Conservation (phyloP, 1,139 yeast species). For the Protomyces gravidus region DNA sequence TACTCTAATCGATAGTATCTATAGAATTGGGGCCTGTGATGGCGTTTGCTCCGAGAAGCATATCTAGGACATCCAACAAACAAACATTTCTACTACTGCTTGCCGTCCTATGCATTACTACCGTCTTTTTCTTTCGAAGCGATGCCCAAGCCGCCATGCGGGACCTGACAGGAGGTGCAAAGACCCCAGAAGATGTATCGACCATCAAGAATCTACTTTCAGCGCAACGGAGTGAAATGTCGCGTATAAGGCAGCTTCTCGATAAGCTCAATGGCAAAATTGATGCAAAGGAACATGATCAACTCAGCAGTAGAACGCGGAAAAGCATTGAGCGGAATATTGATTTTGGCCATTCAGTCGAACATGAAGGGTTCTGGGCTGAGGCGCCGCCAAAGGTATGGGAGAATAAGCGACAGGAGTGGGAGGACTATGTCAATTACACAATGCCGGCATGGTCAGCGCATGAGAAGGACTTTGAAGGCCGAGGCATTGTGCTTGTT, state of each 20-base stretch:
- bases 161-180: neutral
- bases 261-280: slow-evolving; percentile 19
- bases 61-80: neutral
- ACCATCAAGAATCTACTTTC: neutral
- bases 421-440: slow-evolving; percentile 25
- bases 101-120: neutral
- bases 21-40: no score
- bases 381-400: slow-evolving; percentile 28
- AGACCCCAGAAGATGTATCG: neutral
- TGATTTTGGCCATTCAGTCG: slow-evolving; percentile 27
- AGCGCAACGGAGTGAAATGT: slow-evolving; percentile 24
- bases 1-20: no score
- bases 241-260: slow-evolving; percentile 3
- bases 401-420: slow-evolving; percentile 23
- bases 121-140: neutral
- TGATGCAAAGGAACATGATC: slow-evolving; percentile 11
- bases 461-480: slow-evolving; percentile 8
- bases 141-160: neutral
- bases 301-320: slow-evolving; percentile 9
- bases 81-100: neutral
- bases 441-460: slow-evolving; percentile 26
- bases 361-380: slow-evolving; percentile 25
- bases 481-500: slow-evolving; percentile 23
- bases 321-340: slow-evolving; percentile 27
- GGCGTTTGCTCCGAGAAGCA: neutral